Conservation (phyloP, 2,329 filamentous ascomycete species). For the Colletotrichum tanaceti region DNA sequence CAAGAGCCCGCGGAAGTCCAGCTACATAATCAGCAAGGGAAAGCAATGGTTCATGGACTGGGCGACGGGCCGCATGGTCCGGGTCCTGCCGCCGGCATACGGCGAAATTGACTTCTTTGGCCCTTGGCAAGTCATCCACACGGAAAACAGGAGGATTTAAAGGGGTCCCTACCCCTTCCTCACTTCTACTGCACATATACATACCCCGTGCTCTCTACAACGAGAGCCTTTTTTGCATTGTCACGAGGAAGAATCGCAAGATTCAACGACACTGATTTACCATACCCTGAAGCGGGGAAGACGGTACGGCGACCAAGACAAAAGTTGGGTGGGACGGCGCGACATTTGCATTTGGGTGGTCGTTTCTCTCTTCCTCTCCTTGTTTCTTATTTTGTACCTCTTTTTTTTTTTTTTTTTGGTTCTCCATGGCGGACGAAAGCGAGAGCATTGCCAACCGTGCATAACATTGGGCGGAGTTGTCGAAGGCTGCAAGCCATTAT, state of each 20-base stretch:
- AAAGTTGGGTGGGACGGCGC: constrained; percentile 30
- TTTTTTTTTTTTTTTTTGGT: constrained; percentile 11
- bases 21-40: constrained; percentile 67
- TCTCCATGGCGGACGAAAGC: constrained; percentile 9
- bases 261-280: constrained; percentile 31
- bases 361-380: not conserved
- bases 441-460: constrained; percentile 24
- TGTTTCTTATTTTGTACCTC: not conserved
- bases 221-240: constrained; percentile 32
- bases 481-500: constrained; percentile 14
- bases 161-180: not conserved
- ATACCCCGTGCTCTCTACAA: constrained; percentile 18
- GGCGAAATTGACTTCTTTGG: constrained; percentile 62
- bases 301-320: constrained; percentile 31
- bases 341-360: constrained; percentile 29
- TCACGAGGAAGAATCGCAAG: constrained; percentile 37
- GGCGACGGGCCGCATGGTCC: constrained; percentile 65
- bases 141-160: constrained; percentile 61
- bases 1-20: constrained; percentile 67
- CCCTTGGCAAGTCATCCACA: constrained; percentile 62
- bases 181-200: constrained; percentile 32
- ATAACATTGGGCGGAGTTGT: constrained; percentile 37
- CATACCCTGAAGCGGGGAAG: constrained; percentile 16
- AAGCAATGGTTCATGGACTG: constrained; percentile 71
- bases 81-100: constrained; percentile 66